phyloP scores from a whole-genome alignment of 441 rosid genomes.

The Melastoma candidum region DNA sequence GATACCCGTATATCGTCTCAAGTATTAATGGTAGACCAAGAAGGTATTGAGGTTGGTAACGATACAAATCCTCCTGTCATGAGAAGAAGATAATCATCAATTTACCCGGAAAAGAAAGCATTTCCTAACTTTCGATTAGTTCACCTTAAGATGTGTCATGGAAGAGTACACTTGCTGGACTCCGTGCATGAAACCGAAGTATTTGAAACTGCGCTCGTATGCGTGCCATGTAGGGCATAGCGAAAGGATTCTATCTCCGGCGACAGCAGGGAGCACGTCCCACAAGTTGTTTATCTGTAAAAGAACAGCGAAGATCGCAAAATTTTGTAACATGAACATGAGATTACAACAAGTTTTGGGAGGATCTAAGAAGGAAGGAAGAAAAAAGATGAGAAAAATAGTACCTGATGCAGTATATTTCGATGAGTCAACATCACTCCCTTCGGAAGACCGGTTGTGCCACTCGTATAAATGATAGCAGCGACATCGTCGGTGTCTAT shows the following conservation, averaged over 20 bases:
- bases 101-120: too few relatives aligned
- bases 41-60: conserved; percentile 74
- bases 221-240: conserved; percentile 96
- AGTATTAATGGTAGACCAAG: conserved; percentile 87
- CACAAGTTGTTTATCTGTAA: conserved; percentile 56
- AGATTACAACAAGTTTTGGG: too few relatives aligned
- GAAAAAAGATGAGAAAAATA: conserved; percentile 9
- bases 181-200: conserved; percentile 66
- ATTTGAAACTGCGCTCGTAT: conserved; percentile 88
- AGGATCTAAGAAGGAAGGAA: too few relatives aligned
- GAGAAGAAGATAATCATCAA: conserved; percentile 9
- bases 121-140: too few relatives aligned
- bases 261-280: conserved; percentile 60
- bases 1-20: conserved; percentile 87
- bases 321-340: too few relatives aligned
- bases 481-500: conserved; percentile 70
- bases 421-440: conserved; percentile 95
- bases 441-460: conserved; percentile 95
- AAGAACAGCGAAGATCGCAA: too few relatives aligned
- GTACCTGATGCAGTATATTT: conserved; percentile 89
- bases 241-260: conserved; percentile 77
- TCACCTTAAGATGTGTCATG: conserved; percentile 70
- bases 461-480: conserved; percentile 83
- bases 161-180: conserved; percentile 78
- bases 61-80: conserved; percentile 73